Conservation (phyloP, 2,329 filamentous ascomycete genomes). For the Bipolaris sorokiniana region DNA sequence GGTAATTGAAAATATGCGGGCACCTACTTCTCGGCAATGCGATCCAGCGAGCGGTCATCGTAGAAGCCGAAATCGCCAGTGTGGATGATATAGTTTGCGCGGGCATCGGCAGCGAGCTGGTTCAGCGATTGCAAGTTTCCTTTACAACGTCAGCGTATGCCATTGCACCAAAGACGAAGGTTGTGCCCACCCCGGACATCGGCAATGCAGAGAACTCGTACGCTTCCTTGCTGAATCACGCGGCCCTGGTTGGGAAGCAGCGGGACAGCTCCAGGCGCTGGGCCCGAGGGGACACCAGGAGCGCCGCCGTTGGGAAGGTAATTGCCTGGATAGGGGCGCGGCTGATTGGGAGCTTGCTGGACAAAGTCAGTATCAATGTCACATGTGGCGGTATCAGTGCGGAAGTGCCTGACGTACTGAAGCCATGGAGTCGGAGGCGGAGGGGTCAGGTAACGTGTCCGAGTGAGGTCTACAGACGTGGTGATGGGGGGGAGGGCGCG, state of each 20-base stretch:
- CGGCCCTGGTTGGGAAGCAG: conserved; percentile 61
- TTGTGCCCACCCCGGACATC: conserved; percentile 56
- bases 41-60: conserved; percentile 91
- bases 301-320: conserved; percentile 57
- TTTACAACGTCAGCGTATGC: conserved; percentile 52
- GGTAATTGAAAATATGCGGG: not conserved
- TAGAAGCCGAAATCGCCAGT: conserved; percentile 99
- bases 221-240: conserved; percentile 57
- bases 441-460: conserved; percentile 30
- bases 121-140: conserved; percentile 95
- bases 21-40: conserved; percentile 95
- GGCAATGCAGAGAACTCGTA: conserved; percentile 58
- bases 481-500: conserved; percentile 11
- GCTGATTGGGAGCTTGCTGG: conserved; percentile 59
- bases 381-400: conserved; percentile 13
- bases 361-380: conserved; percentile 29
- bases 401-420: conserved; percentile 36
- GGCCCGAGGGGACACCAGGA: conserved; percentile 49
- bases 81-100: conserved; percentile 97
- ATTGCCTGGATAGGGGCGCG: conserved; percentile 57
- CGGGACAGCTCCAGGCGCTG: conserved; percentile 53
- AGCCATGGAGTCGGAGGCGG: conserved; percentile 42
- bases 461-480: conserved; percentile 21
- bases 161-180: not conserved
- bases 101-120: conserved; percentile 91